Evolutionary conservation across 1,139 yeast species (phyloP), one percentile per base, ranked within the genome.

Genomic region (Suhomyces kunorum): DNA sequence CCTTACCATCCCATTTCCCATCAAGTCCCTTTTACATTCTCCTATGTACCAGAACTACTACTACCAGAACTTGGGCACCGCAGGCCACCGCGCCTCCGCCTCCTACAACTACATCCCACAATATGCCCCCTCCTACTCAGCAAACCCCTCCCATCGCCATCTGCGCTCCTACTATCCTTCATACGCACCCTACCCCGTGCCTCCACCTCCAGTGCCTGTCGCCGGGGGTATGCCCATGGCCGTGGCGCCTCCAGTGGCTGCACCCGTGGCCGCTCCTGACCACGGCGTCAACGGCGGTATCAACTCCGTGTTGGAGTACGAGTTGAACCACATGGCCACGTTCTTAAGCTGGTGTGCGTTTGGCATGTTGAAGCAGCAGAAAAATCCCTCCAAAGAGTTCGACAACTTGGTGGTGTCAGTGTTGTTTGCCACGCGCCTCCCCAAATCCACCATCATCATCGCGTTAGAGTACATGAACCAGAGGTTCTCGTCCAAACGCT

Each of bases 351-450:
- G 83, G 66, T 76, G 86, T 63, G 74, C 85, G 8, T 81, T 78
- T 51, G 83, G 83, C 9, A 72, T 81, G 63, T 69, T 81, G 59
- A 68, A 72, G 45, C 77, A 71, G 44, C 66, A 62, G 42, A 57
- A 77, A 52, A 64, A 61, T 45, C 83, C 86, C 16, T 59, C 80
- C 32, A 66, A 68, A 25, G 74, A 78, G 31, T 84, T 86, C 59
- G 79, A 75, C 55, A 71, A 72, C 48, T 79, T 81, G 50, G 68
- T 87, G 17, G 72, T 74, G 40, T 79, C 85, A 27, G 92, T 90
- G 5, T 69, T 92, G 43, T 76, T 83, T 48, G 95, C 97, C n/a
- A 92, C 97, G 5, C 76, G 98, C 50, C 71, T 92, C 49, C 95
- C 97, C 23, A 79, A 81, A 50, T 78, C 89, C 6, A 86, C 98